A percentile compares a stretch with the other conserved stretches of the same genome.
Evolutionary conservation across 441 rosid genomes (phyloP).

Genomic region (Syzygium malaccense): DNA sequence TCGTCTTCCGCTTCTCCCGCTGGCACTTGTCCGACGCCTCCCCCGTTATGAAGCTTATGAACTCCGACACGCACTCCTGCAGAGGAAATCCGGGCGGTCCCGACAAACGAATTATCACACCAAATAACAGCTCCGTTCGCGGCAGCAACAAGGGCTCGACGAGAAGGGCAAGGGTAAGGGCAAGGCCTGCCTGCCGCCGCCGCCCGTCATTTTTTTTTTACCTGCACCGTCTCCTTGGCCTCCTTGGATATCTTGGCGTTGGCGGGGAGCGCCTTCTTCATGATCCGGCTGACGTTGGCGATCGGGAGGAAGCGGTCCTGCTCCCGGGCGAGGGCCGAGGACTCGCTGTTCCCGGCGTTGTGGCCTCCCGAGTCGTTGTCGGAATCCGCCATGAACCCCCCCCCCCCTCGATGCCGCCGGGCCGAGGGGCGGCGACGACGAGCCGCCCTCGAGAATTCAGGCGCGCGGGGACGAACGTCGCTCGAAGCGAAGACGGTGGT

Average conservation of each 20-base stretch:
- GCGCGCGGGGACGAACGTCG: too few species aligned
- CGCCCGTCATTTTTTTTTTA: background rate
- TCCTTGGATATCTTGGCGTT: conserved; percentile 43
- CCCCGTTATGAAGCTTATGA: conserved; percentile 38
- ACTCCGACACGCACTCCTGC: conserved; percentile 41
- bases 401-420: background rate
- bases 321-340: conserved; percentile 13
- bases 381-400: conserved; percentile 25
- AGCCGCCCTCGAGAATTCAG: background rate
- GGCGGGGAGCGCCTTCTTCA: conserved; percentile 38
- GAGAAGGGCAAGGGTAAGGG: too few species aligned
- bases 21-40: conserved; percentile 41
- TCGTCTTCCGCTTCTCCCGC: conserved; percentile 38
- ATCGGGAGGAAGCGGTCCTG: conserved; percentile 36
- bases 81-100: background rate
- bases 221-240: conserved; percentile 36
- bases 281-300: conserved; percentile 39
- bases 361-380: conserved; percentile 32
- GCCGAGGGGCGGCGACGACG: too few species aligned
- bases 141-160: too few species aligned
- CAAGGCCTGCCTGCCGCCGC: too few species aligned
- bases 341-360: conserved; percentile 6
- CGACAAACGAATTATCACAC: background rate
- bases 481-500: too few species aligned
- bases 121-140: too few species aligned